phyloP scores from a whole-genome alignment of 2,329 filamentous ascomycete genomes.

The Sphaerulina populicola region DNA sequence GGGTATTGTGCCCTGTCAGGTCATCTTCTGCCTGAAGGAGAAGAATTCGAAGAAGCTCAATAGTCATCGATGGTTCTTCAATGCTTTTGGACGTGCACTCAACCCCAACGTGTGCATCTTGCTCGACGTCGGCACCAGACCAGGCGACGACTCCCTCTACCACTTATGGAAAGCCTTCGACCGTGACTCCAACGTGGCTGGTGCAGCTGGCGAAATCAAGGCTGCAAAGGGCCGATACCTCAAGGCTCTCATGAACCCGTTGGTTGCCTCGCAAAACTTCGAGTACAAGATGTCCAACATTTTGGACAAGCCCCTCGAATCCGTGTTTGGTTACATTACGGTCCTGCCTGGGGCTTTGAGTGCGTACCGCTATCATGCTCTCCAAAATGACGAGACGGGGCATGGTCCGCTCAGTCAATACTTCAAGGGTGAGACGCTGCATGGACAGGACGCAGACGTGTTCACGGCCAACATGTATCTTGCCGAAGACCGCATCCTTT shows the following conservation, averaged over 20 bases:
- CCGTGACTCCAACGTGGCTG: constrained; percentile 92
- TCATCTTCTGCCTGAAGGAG: constrained; percentile 98
- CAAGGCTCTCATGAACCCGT: constrained; percentile 76
- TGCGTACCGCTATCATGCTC: constrained; percentile 87
- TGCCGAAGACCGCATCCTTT: constrained; percentile 80
- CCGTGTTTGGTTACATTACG: constrained; percentile 96
- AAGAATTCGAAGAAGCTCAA: constrained; percentile 97
- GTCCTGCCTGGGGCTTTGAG: constrained; percentile 90
- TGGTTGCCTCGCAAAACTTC: constrained; percentile 96
- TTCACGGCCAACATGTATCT: constrained; percentile 97
- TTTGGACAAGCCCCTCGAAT: constrained; percentile 91
- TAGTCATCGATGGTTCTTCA: constrained; percentile 98
- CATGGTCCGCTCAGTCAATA: constrained; percentile 95
- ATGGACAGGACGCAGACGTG: constrained; percentile 91
- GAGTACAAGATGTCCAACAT: constrained; percentile 99
- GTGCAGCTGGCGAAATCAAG: constrained; percentile 94
- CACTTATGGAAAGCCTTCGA: constrained; percentile 99
- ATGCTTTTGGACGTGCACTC: constrained; percentile 84
- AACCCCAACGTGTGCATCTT: constrained; percentile 96
- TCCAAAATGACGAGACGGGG: constrained; percentile 94
- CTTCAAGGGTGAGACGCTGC: constrained; percentile 96
- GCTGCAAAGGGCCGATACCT: constrained; percentile 87
- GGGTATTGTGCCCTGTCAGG: constrained; percentile 93
- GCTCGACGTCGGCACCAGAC: constrained; percentile 90
- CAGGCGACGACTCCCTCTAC: constrained; percentile 82